phyloP scores from a whole-genome alignment of 257 asterid species.

The Solanum corneliomulleri region DNA sequence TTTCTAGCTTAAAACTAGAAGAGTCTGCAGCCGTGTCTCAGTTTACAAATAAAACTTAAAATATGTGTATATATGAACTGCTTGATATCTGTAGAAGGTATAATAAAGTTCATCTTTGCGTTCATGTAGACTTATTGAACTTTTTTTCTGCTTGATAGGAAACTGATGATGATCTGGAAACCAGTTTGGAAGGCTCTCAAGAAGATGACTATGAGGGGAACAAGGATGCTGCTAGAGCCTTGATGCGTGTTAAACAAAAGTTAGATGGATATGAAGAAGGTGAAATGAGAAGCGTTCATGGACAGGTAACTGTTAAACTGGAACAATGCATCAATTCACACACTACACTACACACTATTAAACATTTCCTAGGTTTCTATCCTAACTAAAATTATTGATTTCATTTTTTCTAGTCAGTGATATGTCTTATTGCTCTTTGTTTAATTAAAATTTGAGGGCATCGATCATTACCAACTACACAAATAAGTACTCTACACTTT shows the following conservation, averaged over 20 bases:
- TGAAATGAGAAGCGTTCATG: conserved; percentile 88
- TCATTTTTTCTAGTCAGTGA: background rate
- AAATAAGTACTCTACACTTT: background rate
- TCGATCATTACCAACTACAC: background rate
- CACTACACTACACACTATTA: background rate
- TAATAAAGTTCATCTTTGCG: background rate
- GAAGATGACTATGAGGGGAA: conserved; percentile 82
- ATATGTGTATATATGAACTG: background rate
- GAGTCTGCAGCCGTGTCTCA: background rate
- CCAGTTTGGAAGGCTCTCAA: conserved; percentile 59
- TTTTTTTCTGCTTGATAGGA: conserved; percentile 30
- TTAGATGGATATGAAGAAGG: conserved; percentile 98
- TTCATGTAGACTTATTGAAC: background rate
- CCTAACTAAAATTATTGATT: background rate
- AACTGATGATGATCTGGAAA: conserved; percentile 58
- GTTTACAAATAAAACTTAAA: background rate
- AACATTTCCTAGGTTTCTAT: background rate
- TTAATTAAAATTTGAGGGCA: background rate
- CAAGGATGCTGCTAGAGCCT: conserved; percentile 97
- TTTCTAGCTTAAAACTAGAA: background rate
- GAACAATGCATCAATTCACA: background rate
- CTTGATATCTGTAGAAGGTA: background rate
- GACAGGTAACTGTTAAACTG: conserved; percentile 52
- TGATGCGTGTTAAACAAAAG: conserved; percentile 96
- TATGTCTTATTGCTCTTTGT: background rate